Evolutionary conservation across 2,329 filamentous ascomycete genomes (phyloP).

Genomic region (Trichophyton benhamiae): DNA sequence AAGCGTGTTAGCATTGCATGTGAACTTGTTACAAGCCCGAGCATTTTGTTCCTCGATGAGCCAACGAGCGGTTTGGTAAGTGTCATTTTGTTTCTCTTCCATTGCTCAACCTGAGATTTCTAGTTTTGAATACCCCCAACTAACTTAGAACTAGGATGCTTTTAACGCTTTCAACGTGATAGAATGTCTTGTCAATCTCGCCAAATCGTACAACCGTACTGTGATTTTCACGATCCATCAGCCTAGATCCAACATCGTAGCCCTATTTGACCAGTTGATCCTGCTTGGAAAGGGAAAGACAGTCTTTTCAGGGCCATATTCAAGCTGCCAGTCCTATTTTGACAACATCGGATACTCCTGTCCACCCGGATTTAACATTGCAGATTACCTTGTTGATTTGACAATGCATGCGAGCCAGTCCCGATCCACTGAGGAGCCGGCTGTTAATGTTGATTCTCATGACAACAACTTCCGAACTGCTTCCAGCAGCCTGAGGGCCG

Average conservation of each 20-base stretch:
- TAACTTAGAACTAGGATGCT: constrained; percentile 46
- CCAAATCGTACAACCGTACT: constrained; percentile 92
- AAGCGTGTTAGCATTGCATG: constrained; percentile 92
- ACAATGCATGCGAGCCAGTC: constrained; percentile 81
- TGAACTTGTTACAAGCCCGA: constrained; percentile 92
- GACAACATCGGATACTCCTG: constrained; percentile 84
- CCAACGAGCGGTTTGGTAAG: constrained; percentile 81
- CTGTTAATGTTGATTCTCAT: constrained; percentile 47
- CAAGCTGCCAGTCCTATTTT: constrained; percentile 82
- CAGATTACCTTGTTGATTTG: constrained; percentile 90
- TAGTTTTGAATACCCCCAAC: constrained; percentile 42
- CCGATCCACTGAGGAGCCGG: constrained; percentile 44
- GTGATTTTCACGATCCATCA: constrained; percentile 98
- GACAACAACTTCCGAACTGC: constrained; percentile 53
- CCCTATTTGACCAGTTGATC: constrained; percentile 87
- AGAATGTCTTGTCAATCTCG: constrained; percentile 85
- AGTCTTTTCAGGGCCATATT: constrained; percentile 87
- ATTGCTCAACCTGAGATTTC: constrained; percentile 65
- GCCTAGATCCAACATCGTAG: constrained; percentile 94
- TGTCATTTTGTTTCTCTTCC: constrained; percentile 49
- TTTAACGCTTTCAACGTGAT: constrained; percentile 98
- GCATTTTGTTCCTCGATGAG: constrained; percentile 92
- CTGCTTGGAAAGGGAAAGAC: constrained; percentile 78
- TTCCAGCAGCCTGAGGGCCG: constrained; percentile 72
- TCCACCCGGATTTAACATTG: constrained; percentile 95